phyloP scores from a whole-genome alignment of 225 moss, liverwort and hornwort genomes.

The Sphagnum contortum region DNA sequence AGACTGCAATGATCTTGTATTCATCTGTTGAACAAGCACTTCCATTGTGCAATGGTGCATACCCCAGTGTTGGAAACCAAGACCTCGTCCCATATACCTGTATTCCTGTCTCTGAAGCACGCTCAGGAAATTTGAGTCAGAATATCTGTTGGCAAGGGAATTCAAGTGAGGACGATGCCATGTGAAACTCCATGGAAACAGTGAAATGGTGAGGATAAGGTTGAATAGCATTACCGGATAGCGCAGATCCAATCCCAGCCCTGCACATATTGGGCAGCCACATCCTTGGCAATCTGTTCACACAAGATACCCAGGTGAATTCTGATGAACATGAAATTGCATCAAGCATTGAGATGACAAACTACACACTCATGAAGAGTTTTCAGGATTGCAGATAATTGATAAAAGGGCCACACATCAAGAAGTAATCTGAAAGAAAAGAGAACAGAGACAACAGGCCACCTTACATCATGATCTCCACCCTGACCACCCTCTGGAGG shows the following conservation, averaged over 20 bases:
- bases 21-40: not conserved
- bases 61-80: constrained; percentile 74
- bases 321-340: too few species aligned
- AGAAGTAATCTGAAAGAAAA: too few species aligned
- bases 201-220: too few species aligned
- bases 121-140: not conserved
- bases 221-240: constrained; percentile 40
- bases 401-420: too few species aligned
- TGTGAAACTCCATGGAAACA: too few species aligned
- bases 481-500: constrained; percentile 95
- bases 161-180: not conserved
- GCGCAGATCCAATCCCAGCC: constrained; percentile 99
- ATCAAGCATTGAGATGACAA: too few species aligned
- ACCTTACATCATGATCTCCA: constrained; percentile 88
- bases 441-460: too few species aligned
- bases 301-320: too few species aligned
- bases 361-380: too few species aligned
- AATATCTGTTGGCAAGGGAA: not conserved
- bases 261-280: constrained; percentile 93
- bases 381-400: too few species aligned
- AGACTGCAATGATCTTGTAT: too few species aligned
- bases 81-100: constrained; percentile 89
- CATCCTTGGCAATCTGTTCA: constrained; percentile 84
- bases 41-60: not conserved
- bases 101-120: constrained; percentile 75